phyloP scores from a whole-genome alignment of 2,329 filamentous ascomycete species.

The Fusarium sp. region DNA sequence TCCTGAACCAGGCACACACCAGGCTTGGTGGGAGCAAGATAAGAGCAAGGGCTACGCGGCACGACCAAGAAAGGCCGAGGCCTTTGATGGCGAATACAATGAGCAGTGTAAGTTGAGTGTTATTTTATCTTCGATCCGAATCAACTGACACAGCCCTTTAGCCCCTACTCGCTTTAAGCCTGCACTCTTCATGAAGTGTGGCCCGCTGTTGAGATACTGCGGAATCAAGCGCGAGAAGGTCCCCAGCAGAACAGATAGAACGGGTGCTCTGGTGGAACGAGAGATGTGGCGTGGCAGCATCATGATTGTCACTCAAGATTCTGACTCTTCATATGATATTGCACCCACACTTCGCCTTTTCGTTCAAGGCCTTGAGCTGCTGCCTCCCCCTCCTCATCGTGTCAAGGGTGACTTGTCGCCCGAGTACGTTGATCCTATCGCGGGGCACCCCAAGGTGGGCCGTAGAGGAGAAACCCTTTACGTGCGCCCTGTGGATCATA shows the following conservation, averaged over 20 bases:
- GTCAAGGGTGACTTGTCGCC: slow-evolving; percentile 74
- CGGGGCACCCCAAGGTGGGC: slow-evolving; percentile 86
- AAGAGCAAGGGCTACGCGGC: slow-evolving; percentile 58
- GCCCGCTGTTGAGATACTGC: slow-evolving; percentile 88
- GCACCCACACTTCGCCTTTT: slow-evolving; percentile 85
- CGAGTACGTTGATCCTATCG: slow-evolving; percentile 89
- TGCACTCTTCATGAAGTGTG: slow-evolving; percentile 85
- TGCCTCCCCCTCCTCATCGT: slow-evolving; percentile 80
- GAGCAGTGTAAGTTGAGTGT: slow-evolving; percentile 62
- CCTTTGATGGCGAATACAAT: slow-evolving; percentile 75
- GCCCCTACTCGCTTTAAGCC: slow-evolving; percentile 82
- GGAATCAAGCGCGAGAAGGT: slow-evolving; percentile 77
- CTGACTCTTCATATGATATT: slow-evolving; percentile 82
- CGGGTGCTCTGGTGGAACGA: slow-evolving; percentile 58
- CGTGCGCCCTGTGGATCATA: slow-evolving; percentile 87
- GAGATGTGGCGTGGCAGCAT: slow-evolving; percentile 94
- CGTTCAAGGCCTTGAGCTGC: slow-evolving; percentile 83
- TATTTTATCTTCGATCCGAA: not conserved
- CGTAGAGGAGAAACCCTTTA: slow-evolving; percentile 87
- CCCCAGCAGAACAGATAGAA: slow-evolving; percentile 44
- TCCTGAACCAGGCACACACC: slow-evolving; percentile 58
- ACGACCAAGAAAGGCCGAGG: slow-evolving; percentile 66
- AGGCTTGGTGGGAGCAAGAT: slow-evolving; percentile 81
- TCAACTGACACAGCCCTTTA: slow-evolving; percentile 41
- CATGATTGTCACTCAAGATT: slow-evolving; percentile 94